These are phyloP conservation scores for Melanopsichium pennsylvanicum DNA, from an alignment of 1,284 basidiomycete genomes.

Conservation along the genomic window DNA sequence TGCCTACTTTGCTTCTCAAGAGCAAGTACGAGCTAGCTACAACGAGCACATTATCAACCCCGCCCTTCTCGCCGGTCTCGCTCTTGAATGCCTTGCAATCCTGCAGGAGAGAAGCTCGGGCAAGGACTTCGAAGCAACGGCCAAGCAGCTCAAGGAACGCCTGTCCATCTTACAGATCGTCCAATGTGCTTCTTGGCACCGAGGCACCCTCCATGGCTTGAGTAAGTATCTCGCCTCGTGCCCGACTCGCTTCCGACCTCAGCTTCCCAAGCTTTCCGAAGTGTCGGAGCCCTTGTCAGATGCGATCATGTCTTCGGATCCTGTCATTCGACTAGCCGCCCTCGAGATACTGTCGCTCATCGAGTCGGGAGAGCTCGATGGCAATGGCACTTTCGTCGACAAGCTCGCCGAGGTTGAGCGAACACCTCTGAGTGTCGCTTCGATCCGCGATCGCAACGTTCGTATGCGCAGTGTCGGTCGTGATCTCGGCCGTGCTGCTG, in stretches of 20 bases:
- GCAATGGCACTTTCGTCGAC: constrained; percentile 13
- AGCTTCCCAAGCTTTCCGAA: constrained; percentile 19
- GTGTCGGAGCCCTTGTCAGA: constrained; percentile 23
- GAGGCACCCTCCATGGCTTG: constrained; percentile 24
- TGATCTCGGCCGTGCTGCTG: constrained; percentile 39
- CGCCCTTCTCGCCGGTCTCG: constrained; percentile 28
- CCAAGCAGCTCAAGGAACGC: constrained; percentile 16
- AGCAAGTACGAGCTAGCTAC: constrained; percentile 23
- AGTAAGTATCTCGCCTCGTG: constrained; percentile 36
- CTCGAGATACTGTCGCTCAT: constrained; percentile 46
- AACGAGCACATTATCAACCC: constrained; percentile 33
- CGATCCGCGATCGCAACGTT: constrained; percentile 60
- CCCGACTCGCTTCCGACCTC: constrained; percentile 16
- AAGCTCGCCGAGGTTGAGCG: constrained; percentile 55
- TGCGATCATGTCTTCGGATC: constrained; percentile 50
- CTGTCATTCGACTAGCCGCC: constrained; percentile 42
- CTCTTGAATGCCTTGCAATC: constrained; percentile 32
- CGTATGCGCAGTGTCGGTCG: constrained; percentile 56
- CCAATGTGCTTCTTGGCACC: constrained; percentile 40
- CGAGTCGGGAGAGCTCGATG: constrained; percentile 11
- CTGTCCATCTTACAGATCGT: constrained; percentile 20
- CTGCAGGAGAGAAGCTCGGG: constrained; percentile 26
- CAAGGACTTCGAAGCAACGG: constrained; percentile 17
- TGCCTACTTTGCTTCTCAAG: constrained; percentile 11
- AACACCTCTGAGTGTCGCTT: constrained; percentile 47